Evolutionary conservation across 306 rosid genomes (phyloP).

Genomic region (Adenanthera pavonina): DNA sequence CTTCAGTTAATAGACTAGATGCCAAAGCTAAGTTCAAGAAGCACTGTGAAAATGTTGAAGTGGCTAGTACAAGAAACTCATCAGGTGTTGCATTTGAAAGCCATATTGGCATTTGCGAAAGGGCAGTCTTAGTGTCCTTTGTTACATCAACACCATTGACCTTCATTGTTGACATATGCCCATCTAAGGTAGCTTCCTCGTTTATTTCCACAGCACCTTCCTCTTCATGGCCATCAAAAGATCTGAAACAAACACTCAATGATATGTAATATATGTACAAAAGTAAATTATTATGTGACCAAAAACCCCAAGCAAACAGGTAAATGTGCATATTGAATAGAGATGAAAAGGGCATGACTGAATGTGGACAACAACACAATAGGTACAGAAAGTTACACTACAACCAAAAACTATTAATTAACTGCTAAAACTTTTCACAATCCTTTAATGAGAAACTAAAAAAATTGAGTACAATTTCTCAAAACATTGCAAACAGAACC

Average conservation of each 20-base stretch:
- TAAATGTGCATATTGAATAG: constrained; percentile 1
- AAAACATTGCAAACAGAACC: background rate
- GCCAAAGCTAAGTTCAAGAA: constrained; percentile 33
- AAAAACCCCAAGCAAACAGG: constrained; percentile 24
- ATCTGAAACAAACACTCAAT: constrained; percentile 61
- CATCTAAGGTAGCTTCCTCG: constrained; percentile 67
- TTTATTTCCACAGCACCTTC: constrained; percentile 62
- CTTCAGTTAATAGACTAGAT: constrained; percentile 45
- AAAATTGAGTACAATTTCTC: background rate
- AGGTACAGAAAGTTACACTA: constrained; percentile 25
- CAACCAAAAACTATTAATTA: background rate
- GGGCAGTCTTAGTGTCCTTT: constrained; percentile 58
- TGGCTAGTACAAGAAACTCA: constrained; percentile 88
- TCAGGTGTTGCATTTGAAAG: constrained; percentile 92
- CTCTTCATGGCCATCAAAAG: constrained; percentile 84
- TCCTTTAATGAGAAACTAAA: background rate
- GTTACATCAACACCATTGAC: constrained; percentile 62
- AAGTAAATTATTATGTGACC: constrained; percentile 31
- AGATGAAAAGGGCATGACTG: constrained; percentile 23
- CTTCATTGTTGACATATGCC: constrained; percentile 51
- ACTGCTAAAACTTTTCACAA: background rate
- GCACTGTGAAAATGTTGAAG: constrained; percentile 33
- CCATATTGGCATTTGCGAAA: constrained; percentile 89
- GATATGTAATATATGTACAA: constrained; percentile 24
- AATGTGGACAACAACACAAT: constrained; percentile 32